Conservation (phyloP, 305 asterid species). For the Fraxinus sp. region DNA sequence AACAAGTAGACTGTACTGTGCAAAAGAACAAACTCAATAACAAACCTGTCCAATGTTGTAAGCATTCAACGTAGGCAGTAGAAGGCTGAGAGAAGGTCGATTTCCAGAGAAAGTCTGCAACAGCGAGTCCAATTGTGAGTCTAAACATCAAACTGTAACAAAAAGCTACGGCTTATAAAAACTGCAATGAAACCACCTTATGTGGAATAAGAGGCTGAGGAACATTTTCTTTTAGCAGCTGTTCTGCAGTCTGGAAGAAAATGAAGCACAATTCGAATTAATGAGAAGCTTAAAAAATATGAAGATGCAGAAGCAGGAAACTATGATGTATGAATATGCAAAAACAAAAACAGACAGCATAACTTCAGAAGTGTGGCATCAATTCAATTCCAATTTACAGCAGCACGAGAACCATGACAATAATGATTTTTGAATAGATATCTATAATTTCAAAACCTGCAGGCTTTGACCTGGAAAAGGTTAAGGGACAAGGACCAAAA, state of each 20-base stretch:
- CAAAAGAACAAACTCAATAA: conserved; percentile 13
- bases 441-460: background rate
- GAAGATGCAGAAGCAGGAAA: background rate
- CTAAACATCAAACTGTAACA: conserved; percentile 20
- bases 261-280: conserved; percentile 27
- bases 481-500: background rate
- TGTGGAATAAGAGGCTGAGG: conserved; percentile 76
- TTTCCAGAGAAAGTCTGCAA: conserved; percentile 91
- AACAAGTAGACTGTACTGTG: background rate
- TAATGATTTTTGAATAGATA: background rate
- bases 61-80: conserved; percentile 85
- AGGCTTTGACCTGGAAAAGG: background rate
- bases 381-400: background rate
- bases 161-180: conserved; percentile 14
- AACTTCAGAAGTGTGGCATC: conserved; percentile 10
- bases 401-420: background rate
- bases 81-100: conserved; percentile 91
- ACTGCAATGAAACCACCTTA: conserved; percentile 56
- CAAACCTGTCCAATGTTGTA: conserved; percentile 92
- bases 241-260: conserved; percentile 78
- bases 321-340: background rate
- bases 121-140: conserved; percentile 27
- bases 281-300: conserved; percentile 1
- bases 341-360: background rate
- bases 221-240: conserved; percentile 75